These are phyloP conservation scores for Pleurotus salmoneostramineus DNA, from an alignment of 768 basidiomycete species.

Conservation along the genomic window DNA sequence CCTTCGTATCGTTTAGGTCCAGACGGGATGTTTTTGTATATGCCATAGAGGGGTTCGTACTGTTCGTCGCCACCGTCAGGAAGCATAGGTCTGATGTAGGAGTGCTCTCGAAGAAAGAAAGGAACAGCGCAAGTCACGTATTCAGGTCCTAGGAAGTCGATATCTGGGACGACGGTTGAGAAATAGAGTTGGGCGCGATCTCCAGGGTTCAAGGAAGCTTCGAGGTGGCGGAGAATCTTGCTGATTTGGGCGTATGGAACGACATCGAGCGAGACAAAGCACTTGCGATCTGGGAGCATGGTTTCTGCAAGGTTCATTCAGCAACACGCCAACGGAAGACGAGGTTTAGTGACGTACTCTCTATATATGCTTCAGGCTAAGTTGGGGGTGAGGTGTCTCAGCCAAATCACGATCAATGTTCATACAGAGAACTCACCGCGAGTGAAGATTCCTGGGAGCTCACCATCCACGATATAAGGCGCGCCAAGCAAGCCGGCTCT, in stretches of 20 bases:
- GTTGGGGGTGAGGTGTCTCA: neutral
- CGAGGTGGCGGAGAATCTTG: constrained; percentile 17
- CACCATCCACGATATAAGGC: constrained; percentile 31
- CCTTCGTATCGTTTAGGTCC: neutral
- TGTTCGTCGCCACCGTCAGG: neutral
- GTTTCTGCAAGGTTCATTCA: neutral
- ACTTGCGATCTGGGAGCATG: neutral
- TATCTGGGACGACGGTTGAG: constrained; percentile 31
- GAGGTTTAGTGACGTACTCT: neutral
- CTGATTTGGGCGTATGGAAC: constrained; percentile 18
- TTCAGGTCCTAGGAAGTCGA: constrained; percentile 27
- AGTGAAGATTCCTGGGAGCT: constrained; percentile 16
- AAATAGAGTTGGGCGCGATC: constrained; percentile 22
- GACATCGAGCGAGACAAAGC: constrained; percentile 7
- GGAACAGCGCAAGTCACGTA: constrained; percentile 42
- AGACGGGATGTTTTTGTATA: neutral
- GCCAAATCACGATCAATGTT: neutral
- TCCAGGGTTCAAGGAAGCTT: constrained; percentile 14
- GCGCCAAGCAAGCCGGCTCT: constrained; percentile 27
- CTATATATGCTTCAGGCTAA: neutral
- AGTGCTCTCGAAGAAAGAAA: constrained; percentile 29
- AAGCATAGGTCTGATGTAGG: constrained; percentile 1
- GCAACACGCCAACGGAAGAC: neutral
- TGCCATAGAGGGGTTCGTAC: neutral
- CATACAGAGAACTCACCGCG: neutral